A percentile compares a stretch with the other conserved stretches of the same genome.
These are phyloP conservation scores for Cyclotella baltica DNA, from an alignment of 108 stramenopile genomes.

Conservation along the genomic window DNA sequence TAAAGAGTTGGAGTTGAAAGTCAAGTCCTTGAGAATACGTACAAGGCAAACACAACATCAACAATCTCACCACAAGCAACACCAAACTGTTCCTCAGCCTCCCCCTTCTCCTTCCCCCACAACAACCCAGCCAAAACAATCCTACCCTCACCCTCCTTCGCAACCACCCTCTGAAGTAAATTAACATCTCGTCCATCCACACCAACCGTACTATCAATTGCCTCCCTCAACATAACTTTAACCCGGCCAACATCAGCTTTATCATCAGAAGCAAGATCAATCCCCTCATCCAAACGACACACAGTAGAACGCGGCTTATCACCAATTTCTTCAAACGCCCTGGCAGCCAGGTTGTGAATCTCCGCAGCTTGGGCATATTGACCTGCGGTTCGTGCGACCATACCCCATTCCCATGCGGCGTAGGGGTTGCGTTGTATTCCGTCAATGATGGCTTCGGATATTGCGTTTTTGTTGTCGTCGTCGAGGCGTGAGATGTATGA, in stretches of 20 bases:
- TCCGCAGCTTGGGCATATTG: slow-evolving; percentile 51
- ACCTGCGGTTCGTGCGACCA: slow-evolving; percentile 54
- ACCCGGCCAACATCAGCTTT: slow-evolving; percentile 17
- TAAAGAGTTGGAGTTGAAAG: neutral
- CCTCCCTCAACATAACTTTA: slow-evolving; percentile 50
- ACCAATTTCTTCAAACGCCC: slow-evolving; percentile 74
- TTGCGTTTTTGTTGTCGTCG: slow-evolving; percentile 52
- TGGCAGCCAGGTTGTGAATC: slow-evolving; percentile 60
- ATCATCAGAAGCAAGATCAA: slow-evolving; percentile 66
- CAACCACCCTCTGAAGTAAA: slow-evolving; percentile 78
- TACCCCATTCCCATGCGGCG: slow-evolving; percentile 89
- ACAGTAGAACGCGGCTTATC: slow-evolving; percentile 75
- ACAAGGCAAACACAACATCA: neutral
- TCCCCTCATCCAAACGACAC: slow-evolving; percentile 67
- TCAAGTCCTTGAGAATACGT: neutral
- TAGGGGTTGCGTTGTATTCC: slow-evolving; percentile 81
- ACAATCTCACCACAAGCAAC: slow-evolving; percentile 56
- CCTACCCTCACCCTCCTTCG: slow-evolving; percentile 84
- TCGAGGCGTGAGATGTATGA: slow-evolving; percentile 55
- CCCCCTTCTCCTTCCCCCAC: slow-evolving; percentile 62
- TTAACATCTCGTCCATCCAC: slow-evolving; percentile 74
- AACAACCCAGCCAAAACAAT: slow-evolving; percentile 71
- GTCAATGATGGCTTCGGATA: slow-evolving; percentile 41
- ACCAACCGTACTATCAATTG: slow-evolving; percentile 56
- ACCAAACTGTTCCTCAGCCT: slow-evolving; percentile 71